Base-by-base conservation (phyloP, 2,329 filamentous ascomycete species). In the Pseudodiploospora longispora region DNA sequence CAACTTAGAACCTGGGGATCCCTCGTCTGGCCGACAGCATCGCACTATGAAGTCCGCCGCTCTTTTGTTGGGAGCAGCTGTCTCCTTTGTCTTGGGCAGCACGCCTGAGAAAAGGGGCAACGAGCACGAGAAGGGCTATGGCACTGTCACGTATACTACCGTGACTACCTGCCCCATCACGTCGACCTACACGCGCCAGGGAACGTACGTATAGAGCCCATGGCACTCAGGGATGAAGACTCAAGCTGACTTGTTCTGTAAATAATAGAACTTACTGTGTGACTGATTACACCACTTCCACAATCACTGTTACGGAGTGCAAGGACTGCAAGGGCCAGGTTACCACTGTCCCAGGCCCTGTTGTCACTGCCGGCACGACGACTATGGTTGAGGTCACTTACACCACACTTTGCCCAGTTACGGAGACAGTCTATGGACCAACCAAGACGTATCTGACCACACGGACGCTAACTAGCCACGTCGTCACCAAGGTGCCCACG, bases 161-260 rank as follows among this genome's bases (percentile, higher is more conserved):
- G 62, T 66, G 9, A 71, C 68, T 4, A 60, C 68, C 40, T 74
- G 71, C 55, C 70, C 71, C 8, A 59, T 69, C 47, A 71, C 68
- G 7, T 59, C 62, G 31, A 73, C 70, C 9, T 54, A 64, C 45
- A 68, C 66, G 10, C 49, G 55, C 10, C 52, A 57, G 33, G 67
- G 66, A 58, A 61, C 60, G 66, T 69, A 56, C 66, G 66, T 62
- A 40, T 19, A 19, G 19, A 19, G 19, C 19, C 19, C 19, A 19
- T 19, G 19, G 19, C 2, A 19, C 19, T 19, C 19, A 19, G 19
- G 19, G 19, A 19, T 19, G 19, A 19, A 19, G 19, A 19, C 19
- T 19, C 19, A 19, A 19, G 19, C 19, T 19, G 19, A 19, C 19
- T 19, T 19, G 10, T 29, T 12, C n/a, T 30, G 28, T 6, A 4